Conservation (phyloP, 2,329 filamentous ascomycete genomes). For the Thermothelomyces thermophilus region DNA sequence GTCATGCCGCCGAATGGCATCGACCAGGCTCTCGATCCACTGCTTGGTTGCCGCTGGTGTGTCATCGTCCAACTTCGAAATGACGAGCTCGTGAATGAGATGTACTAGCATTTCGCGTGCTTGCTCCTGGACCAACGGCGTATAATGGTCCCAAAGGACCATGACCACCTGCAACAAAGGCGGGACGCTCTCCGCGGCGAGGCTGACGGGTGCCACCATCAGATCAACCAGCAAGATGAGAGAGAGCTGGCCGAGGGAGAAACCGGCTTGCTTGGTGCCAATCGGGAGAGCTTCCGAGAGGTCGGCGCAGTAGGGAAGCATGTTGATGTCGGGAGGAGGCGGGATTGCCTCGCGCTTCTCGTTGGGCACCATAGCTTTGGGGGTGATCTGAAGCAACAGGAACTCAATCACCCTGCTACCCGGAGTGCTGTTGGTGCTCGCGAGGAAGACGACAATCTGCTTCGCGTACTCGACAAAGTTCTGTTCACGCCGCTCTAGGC, state of each 20-base stretch:
- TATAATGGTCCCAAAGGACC: conserved; percentile 97
- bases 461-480: conserved; percentile 98
- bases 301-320: conserved; percentile 85
- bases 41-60: conserved; percentile 56
- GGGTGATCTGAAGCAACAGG: conserved; percentile 80
- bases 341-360: conserved; percentile 67
- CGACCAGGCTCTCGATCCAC: conserved; percentile 80
- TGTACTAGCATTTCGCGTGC: conserved; percentile 97
- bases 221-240: conserved; percentile 91
- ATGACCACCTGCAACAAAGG: conserved; percentile 84
- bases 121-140: conserved; percentile 88
- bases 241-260: conserved; percentile 88
- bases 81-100: conserved; percentile 90
- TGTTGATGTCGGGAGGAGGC: conserved; percentile 64
- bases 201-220: conserved; percentile 84
- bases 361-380: conserved; percentile 93
- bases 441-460: conserved; percentile 94
- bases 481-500: conserved; percentile 87
- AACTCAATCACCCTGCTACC: conserved; percentile 93
- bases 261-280: conserved; percentile 84
- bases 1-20: conserved; percentile 78
- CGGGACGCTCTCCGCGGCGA: conserved; percentile 73
- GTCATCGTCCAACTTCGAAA: conserved; percentile 67
- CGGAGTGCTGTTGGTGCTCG: conserved; percentile 65
- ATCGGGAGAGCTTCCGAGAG: conserved; percentile 71